Evolutionary conservation across 2,329 filamentous ascomycete species (phyloP).

Genomic region (Neofusicoccum kwambonambiense): DNA sequence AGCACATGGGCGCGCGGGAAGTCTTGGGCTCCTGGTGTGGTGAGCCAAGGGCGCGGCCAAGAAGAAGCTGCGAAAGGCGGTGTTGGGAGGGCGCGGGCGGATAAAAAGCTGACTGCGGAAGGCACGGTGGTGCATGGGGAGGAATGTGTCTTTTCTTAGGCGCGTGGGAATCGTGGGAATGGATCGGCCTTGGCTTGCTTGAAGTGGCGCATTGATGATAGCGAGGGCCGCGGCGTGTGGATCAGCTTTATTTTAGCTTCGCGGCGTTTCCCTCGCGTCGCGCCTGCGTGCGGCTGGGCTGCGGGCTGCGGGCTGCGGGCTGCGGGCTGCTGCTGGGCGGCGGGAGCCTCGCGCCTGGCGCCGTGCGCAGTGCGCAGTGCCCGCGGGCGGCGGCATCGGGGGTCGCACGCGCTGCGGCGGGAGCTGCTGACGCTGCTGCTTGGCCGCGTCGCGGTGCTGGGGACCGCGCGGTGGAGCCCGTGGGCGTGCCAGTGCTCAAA

Average conservation of each 20-base stretch:
- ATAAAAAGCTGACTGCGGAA: conserved; percentile 4
- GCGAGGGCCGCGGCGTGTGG: conserved; percentile 12
- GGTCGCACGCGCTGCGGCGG: too few species aligned
- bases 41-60: conserved; percentile 6
- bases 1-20: conserved; percentile 4
- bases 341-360: background rate
- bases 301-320: background rate
- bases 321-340: background rate
- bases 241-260: conserved; percentile 17
- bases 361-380: too few species aligned
- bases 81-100: conserved; percentile 13
- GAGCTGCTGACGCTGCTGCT: too few species aligned
- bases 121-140: conserved; percentile 3
- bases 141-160: conserved; percentile 19
- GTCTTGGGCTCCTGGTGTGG: background rate
- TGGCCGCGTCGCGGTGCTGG: too few species aligned
- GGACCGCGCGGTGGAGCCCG: too few species aligned
- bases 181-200: conserved; percentile 20
- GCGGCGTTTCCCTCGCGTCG: conserved; percentile 14
- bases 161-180: conserved; percentile 18
- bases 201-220: conserved; percentile 19
- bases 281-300: background rate
- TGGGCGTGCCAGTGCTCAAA: background rate
- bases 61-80: conserved; percentile 2
- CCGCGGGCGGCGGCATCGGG: too few species aligned